These are phyloP conservation scores for Lenzites betulinus DNA, from an alignment of 768 basidiomycete genomes.

Conservation along the genomic window DNA sequence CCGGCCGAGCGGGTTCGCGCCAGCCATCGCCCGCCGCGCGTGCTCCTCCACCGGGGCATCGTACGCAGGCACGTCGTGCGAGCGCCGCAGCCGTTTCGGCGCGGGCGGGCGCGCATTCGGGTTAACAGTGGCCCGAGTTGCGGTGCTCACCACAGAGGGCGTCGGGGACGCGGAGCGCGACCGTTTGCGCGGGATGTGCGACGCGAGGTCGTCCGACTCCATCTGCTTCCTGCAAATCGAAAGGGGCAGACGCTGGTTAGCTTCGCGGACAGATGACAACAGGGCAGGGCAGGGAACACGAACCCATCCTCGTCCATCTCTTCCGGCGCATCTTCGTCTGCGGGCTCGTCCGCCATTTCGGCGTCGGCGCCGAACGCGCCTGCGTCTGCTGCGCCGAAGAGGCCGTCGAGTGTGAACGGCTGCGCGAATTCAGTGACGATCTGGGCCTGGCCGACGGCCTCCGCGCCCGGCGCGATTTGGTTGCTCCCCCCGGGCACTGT, in stretches of 20 bases:
- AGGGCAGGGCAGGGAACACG: not conserved
- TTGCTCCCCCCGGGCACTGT: constrained; percentile 38
- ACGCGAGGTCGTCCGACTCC: constrained; percentile 34
- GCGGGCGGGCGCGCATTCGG: constrained; percentile 17
- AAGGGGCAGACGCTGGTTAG: not conserved
- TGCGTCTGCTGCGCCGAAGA: constrained; percentile 80
- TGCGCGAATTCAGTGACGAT: constrained; percentile 71
- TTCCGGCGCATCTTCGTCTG: constrained; percentile 35
- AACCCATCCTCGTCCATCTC: constrained; percentile 45
- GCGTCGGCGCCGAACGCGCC: constrained; percentile 65
- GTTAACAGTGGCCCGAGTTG: constrained; percentile 2
- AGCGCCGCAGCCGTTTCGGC: constrained; percentile 63
- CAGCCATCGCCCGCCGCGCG: constrained; percentile 46
- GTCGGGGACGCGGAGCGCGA: constrained; percentile 32
- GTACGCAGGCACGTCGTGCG: constrained; percentile 50
- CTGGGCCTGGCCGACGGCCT: constrained; percentile 78
- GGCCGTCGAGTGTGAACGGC: constrained; percentile 78
- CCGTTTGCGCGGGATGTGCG: constrained; percentile 33
- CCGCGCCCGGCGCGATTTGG: constrained; percentile 69
- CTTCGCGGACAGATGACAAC: not conserved
- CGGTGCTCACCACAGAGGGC: constrained; percentile 12
- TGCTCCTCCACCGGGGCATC: constrained; percentile 52
- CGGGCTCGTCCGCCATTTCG: constrained; percentile 34
- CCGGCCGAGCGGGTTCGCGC: constrained; percentile 61
- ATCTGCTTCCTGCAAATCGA: constrained; percentile 27